Evolutionary conservation across 805 yeast genomes (phyloP), one percentile per base, ranked within the genome.

Genomic region (Saturnispora diversa): DNA sequence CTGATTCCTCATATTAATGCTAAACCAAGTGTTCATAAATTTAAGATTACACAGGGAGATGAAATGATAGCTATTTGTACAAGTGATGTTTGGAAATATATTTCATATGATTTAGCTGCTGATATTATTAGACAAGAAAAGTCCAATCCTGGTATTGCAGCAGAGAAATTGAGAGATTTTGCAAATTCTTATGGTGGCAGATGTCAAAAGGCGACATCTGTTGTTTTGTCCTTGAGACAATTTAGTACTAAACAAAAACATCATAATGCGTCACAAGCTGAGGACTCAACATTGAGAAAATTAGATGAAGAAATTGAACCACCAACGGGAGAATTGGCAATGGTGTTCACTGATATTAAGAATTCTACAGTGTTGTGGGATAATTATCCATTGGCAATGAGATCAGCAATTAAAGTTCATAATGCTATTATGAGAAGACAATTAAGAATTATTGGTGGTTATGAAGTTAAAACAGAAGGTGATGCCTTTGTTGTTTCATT

Each of bases 401-500:
- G 97, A 59, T 80, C 95, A 2, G 97, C 98, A 0, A 92, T 92
- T 55, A 86, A 87, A 62, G 82, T 85, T 4, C 99, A 92, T 61
- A 92, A 92, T 56, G 75, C 84, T 17, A 75, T 92, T 23, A 92
- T 92, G 98, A 77, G 99, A 55, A 74, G 97, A 37, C 94, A 86
- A 50, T 64, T 92, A 47, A 74, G 96, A 50, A 80, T 88, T 35
- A 85, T 84, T 55, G 97, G 97, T 26, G 99, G 98, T 2, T 92
- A 92, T 58, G 99, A 92, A 59, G 98, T 92, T 21, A 92, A 92
- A 59, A 92, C 97, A 2, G 99, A 92, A 75, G 99, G 99, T 56
- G 99, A 92, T 69, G 95, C 98, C 0, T 92, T 92, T 52, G 88
- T 92, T 85, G 97, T 92, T 11, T 85, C 97, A 10, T 92, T 92